Conservation (phyloP, 306 rosid genomes). For the Gynostemma pentaphyllum region DNA sequence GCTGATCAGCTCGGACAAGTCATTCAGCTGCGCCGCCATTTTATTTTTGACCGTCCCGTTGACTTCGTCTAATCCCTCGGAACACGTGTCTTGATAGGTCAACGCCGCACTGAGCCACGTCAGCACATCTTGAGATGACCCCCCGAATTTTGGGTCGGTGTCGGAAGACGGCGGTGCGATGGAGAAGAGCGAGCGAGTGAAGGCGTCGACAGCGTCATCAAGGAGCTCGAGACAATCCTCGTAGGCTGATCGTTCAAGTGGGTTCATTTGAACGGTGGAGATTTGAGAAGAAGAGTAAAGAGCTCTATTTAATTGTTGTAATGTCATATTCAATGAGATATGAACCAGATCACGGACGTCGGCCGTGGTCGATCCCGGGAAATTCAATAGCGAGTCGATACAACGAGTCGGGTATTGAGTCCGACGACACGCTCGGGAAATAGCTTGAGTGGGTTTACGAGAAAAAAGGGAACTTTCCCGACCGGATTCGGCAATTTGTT, state of each 20-base stretch:
- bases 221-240: slow-evolving; percentile 79
- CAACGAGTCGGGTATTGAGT: slow-evolving; percentile 1
- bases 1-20: slow-evolving; percentile 61
- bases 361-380: slow-evolving; percentile 35
- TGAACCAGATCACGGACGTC: slow-evolving; percentile 67
- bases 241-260: slow-evolving; percentile 44
- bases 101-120: slow-evolving; percentile 90
- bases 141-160: not conserved
- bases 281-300: slow-evolving; percentile 43
- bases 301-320: slow-evolving; percentile 51
- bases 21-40: slow-evolving; percentile 32
- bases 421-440: slow-evolving; percentile 6
- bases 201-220: slow-evolving; percentile 61
- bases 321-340: slow-evolving; percentile 79
- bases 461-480: not conserved
- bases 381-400: not conserved
- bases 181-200: slow-evolving; percentile 38
- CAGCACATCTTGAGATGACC: slow-evolving; percentile 37
- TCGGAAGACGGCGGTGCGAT: not conserved
- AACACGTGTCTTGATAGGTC: slow-evolving; percentile 82
- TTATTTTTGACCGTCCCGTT: slow-evolving; percentile 35
- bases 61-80: slow-evolving; percentile 42
- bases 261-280: slow-evolving; percentile 29
- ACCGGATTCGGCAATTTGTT: not conserved
- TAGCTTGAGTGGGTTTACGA: slow-evolving; percentile 4